phyloP scores from a whole-genome alignment of 1,139 yeast species.

The Petasospora rhodanensis region DNA sequence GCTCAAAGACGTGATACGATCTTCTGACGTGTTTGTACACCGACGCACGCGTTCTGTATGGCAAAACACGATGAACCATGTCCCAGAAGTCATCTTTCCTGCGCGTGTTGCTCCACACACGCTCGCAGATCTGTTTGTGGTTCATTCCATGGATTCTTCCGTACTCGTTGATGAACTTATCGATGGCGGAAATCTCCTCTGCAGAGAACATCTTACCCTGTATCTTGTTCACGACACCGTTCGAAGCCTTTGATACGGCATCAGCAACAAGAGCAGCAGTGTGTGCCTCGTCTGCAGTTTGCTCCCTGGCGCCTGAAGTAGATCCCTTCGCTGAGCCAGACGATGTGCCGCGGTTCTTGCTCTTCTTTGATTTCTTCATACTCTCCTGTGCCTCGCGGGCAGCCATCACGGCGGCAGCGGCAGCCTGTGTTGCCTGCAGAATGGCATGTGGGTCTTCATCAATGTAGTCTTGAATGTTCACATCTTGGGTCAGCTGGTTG shows the following conservation, averaged over 20 bases:
- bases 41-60: slow-evolving; percentile 81
- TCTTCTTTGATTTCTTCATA: neutral
- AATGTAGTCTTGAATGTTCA: slow-evolving; percentile 43
- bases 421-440: slow-evolving; percentile 22
- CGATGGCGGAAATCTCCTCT: slow-evolving; percentile 68
- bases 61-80: slow-evolving; percentile 66
- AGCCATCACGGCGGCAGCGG: slow-evolving; percentile 18
- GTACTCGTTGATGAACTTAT: slow-evolving; percentile 65
- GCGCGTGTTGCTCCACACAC: slow-evolving; percentile 86
- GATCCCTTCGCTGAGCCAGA: too few relatives aligned
- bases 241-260: slow-evolving; percentile 32
- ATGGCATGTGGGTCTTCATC: slow-evolving; percentile 22
- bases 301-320: too few relatives aligned
- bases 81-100: slow-evolving; percentile 91
- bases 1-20: slow-evolving; percentile 79
- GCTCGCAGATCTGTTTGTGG: slow-evolving; percentile 64
- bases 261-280: slow-evolving; percentile 30
- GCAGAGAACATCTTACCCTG: slow-evolving; percentile 49
- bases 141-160: slow-evolving; percentile 57
- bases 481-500: slow-evolving; percentile 49
- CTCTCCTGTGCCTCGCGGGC: slow-evolving; percentile 23
- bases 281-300: too few relatives aligned
- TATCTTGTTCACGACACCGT: slow-evolving; percentile 19
- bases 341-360: too few relatives aligned
- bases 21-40: slow-evolving; percentile 90